phyloP scores from a whole-genome alignment of 2,329 filamentous ascomycete genomes.

The Xylaria hypoxylon region DNA sequence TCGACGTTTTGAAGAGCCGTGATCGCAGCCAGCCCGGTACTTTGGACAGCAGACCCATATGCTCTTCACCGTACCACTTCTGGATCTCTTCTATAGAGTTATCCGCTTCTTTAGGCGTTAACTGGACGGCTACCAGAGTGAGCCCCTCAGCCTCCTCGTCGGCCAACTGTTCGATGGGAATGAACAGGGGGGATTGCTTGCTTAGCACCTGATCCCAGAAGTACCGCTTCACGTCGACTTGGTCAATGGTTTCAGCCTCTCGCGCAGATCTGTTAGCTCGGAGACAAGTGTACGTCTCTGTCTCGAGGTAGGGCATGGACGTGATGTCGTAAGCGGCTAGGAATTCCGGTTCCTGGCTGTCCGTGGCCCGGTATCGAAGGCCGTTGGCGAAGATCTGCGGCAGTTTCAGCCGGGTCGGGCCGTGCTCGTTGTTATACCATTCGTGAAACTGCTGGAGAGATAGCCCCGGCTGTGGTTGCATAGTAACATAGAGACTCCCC shows the following conservation, averaged over 20 bases:
- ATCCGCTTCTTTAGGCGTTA: constrained; percentile 64
- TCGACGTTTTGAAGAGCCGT: constrained; percentile 75
- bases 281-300: constrained; percentile 75
- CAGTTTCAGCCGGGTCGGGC: constrained; percentile 80
- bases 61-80: constrained; percentile 81
- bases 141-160: constrained; percentile 69
- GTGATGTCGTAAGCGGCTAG: constrained; percentile 86
- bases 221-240: constrained; percentile 73
- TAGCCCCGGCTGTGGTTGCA: constrained; percentile 78
- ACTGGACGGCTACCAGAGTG: constrained; percentile 71
- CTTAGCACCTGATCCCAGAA: constrained; percentile 76
- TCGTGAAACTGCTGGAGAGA: constrained; percentile 81
- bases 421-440: constrained; percentile 96
- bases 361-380: constrained; percentile 79
- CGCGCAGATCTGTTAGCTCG: constrained; percentile 67
- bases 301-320: constrained; percentile 76
- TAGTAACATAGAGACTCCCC: constrained; percentile 86
- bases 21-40: constrained; percentile 84
- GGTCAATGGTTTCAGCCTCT: constrained; percentile 65
- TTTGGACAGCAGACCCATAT: constrained; percentile 76
- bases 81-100: constrained; percentile 65
- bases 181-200: constrained; percentile 67
- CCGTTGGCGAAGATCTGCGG: constrained; percentile 80
- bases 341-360: constrained; percentile 73
- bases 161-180: constrained; percentile 68